phyloP scores from a whole-genome alignment of 2,329 filamentous ascomycete genomes.

The Nemania sp. region DNA sequence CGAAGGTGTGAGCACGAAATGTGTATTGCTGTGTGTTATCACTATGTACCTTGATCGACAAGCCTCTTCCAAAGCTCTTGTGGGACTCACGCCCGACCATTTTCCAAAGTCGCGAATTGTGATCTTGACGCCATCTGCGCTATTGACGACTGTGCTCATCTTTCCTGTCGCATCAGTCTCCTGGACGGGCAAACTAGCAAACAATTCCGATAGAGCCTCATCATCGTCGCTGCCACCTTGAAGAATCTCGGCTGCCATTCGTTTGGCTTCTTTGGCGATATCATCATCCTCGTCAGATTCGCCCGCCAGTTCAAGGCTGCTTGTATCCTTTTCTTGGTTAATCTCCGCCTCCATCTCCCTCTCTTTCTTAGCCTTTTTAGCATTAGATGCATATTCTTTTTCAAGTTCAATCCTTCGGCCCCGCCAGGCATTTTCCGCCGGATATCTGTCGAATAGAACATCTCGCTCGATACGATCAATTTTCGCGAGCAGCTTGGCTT shows the following conservation, averaged over 20 bases:
- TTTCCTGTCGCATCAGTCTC: slow-evolving; percentile 66
- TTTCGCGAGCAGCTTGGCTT: slow-evolving; percentile 71
- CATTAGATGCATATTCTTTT: slow-evolving; percentile 60
- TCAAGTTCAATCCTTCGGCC: slow-evolving; percentile 61
- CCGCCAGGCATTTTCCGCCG: slow-evolving; percentile 69
- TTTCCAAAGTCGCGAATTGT: slow-evolving; percentile 83
- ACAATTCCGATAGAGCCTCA: slow-evolving; percentile 55
- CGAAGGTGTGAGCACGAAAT: slow-evolving; percentile 17
- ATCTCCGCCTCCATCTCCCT: slow-evolving; percentile 39
- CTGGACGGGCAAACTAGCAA: slow-evolving; percentile 62
- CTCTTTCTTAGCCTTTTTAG: slow-evolving; percentile 43
- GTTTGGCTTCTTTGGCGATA: slow-evolving; percentile 59
- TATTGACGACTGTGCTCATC: slow-evolving; percentile 58
- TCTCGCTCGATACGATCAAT: slow-evolving; percentile 77
- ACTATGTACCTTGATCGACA: slow-evolving; percentile 70
- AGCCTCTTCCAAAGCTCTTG: slow-evolving; percentile 80
- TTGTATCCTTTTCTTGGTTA: slow-evolving; percentile 39
- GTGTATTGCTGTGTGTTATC: slow-evolving; percentile 1
- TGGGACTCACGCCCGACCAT: slow-evolving; percentile 74
- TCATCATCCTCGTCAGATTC: slow-evolving; percentile 52
- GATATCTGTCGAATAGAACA: slow-evolving; percentile 69
- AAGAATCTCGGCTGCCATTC: slow-evolving; percentile 62
- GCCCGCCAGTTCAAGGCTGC: slow-evolving; percentile 33
- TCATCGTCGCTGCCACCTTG: slow-evolving; percentile 59
- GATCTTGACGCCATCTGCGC: slow-evolving; percentile 57